Percentiles rank a stretch among this genome's conserved stretches.
phyloP scores from a whole-genome alignment of 106 monocot genomes.

The Dendrobium huoshanense region DNA sequence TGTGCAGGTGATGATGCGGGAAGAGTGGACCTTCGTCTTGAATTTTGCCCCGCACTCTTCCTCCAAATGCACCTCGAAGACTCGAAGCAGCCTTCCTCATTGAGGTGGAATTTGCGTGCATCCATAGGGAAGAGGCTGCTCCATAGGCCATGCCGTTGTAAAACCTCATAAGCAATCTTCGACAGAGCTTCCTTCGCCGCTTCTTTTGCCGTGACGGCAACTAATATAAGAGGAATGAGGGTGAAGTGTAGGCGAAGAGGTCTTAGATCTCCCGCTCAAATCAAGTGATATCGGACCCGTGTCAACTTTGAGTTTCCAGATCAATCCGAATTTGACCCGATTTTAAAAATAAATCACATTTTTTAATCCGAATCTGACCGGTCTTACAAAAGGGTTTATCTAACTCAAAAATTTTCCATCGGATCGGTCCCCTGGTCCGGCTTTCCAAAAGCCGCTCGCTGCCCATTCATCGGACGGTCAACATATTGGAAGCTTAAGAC shows the following conservation, averaged over 20 bases:
- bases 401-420: no score
- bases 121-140: constrained; percentile 37
- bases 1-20: constrained; percentile 26
- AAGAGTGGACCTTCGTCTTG: constrained; percentile 43
- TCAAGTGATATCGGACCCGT: not conserved
- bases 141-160: constrained; percentile 33
- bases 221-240: no score
- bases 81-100: constrained; percentile 27
- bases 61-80: constrained; percentile 8
- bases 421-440: no score
- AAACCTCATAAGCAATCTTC: constrained; percentile 24
- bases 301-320: no score
- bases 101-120: constrained; percentile 17
- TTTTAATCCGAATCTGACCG: no score
- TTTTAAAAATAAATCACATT: no score
- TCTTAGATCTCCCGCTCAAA: not conserved
- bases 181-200: not conserved
- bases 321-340: no score
- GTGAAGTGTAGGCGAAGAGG: not conserved
- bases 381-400: no score
- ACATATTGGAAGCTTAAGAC: not conserved
- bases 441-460: no score
- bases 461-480: no score
- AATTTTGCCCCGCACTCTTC: constrained; percentile 46
- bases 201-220: not conserved